Evolutionary conservation across 352 stramenopile species (phyloP).

Genomic region (Globisporangium sylvaticum): DNA sequence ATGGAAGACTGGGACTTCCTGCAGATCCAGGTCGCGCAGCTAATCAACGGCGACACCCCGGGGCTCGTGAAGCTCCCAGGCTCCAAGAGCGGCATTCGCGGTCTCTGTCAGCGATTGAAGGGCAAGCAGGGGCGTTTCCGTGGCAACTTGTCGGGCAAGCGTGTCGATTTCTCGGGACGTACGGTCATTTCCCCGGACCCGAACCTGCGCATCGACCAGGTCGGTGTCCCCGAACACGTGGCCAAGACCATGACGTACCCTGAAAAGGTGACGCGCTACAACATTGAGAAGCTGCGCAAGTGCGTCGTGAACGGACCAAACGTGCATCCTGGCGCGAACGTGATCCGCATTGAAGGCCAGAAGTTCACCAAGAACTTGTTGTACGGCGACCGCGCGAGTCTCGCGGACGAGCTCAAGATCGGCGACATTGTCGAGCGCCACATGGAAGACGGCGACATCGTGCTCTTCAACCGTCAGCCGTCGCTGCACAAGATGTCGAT

Average conservation of each 20-base stretch:
- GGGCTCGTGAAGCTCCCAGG: conserved; percentile 94
- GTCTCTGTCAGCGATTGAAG: conserved; percentile 98
- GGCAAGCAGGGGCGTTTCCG: conserved; percentile 97
- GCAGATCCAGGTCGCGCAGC: conserved; percentile 96
- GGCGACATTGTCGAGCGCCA: conserved; percentile 99
- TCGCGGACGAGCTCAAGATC: conserved; percentile 93
- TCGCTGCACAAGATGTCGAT: conserved; percentile 99
- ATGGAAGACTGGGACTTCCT: conserved; percentile 99
- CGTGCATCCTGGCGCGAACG: conserved; percentile 96
- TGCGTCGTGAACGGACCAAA: conserved; percentile 95
- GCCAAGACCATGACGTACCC: conserved; percentile 99
- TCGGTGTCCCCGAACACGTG: conserved; percentile 94
- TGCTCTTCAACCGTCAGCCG: conserved; percentile 99
- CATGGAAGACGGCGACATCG: conserved; percentile 98
- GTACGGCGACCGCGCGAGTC: conserved; percentile 92
- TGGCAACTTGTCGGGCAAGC: conserved; percentile 98
- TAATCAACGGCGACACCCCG: conserved; percentile 99
- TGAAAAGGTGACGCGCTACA: conserved; percentile 96
- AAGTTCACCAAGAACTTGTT: conserved; percentile 90
- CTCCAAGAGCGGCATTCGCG: conserved; percentile 92
- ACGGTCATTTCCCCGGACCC: conserved; percentile 99
- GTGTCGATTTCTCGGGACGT: conserved; percentile 98
- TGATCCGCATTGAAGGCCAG: conserved; percentile 81
- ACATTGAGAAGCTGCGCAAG: conserved; percentile 95
- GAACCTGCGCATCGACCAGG: conserved; percentile 94